A percentile compares a stretch with the other conserved stretches of the same genome.
Conservation (phyloP, 805 yeast genomes). For the Kazachstania taianensis region DNA sequence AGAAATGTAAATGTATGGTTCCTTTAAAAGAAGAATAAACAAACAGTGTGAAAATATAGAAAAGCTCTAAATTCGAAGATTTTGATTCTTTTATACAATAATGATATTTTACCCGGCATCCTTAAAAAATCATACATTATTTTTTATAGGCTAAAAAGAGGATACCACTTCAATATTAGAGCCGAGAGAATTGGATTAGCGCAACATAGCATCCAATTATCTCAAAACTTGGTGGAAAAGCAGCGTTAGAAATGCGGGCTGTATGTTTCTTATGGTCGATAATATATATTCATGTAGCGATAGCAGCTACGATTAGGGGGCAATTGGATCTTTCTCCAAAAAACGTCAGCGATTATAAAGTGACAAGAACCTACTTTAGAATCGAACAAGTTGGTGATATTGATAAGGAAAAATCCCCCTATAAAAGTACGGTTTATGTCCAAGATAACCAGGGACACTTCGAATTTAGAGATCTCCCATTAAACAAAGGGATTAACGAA, state of each 20-base stretch:
- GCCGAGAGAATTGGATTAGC: no score
- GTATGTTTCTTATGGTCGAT: background rate
- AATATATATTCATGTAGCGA: constrained; percentile 2
- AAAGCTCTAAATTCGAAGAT: background rate
- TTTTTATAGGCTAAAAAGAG: no score
- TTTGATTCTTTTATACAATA: background rate
- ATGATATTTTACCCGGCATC: no score
- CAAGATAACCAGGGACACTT: constrained; percentile 20
- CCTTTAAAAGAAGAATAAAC: constrained; percentile 5
- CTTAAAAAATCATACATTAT: no score
- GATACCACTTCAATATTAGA: no score
- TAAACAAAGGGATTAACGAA: constrained; percentile 17
- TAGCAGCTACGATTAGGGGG: constrained; percentile 22
- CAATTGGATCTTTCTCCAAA: constrained; percentile 17
- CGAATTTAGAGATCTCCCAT: constrained; percentile 20
- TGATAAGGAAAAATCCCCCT: constrained; percentile 8
- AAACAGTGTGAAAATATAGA: background rate
- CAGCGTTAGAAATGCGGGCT: no score
- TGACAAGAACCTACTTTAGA: constrained; percentile 18
- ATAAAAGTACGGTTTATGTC: constrained; percentile 8
- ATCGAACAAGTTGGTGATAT: constrained; percentile 22
- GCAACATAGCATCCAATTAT: background rate
- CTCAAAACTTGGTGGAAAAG: no score
- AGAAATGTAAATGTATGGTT: constrained; percentile 24
- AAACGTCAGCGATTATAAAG: constrained; percentile 13